Evolutionary conservation across 2,329 filamentous ascomycete species (phyloP).

Genomic region (Acrocalymma vagum): DNA sequence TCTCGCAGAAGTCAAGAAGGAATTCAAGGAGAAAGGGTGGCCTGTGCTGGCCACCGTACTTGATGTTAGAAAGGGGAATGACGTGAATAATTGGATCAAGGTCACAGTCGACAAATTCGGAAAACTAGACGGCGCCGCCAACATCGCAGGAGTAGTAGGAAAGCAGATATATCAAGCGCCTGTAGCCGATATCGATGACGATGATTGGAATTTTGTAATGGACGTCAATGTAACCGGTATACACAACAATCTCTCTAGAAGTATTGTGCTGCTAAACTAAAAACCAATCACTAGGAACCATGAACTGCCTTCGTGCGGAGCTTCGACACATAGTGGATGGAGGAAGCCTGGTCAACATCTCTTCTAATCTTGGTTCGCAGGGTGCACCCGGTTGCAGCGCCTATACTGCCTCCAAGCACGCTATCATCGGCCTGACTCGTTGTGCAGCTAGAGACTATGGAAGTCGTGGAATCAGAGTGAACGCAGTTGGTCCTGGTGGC

Average conservation of each 20-base stretch:
- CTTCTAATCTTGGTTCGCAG: conserved; percentile 55
- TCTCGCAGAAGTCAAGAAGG: conserved; percentile 43
- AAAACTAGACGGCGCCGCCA: conserved; percentile 49
- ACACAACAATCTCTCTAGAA: conserved; percentile 31
- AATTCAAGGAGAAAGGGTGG: conserved; percentile 12
- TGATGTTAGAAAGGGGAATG: conserved; percentile 52
- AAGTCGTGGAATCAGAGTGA: conserved; percentile 35
- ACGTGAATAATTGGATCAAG: conserved; percentile 52
- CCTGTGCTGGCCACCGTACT: conserved; percentile 29
- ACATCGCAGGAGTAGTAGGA: conserved; percentile 46
- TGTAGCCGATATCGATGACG: conserved; percentile 18
- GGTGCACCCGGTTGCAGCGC: conserved; percentile 48
- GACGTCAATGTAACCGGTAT: conserved; percentile 52
- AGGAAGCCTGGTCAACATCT: conserved; percentile 12
- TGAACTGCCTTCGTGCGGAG: conserved; percentile 34
- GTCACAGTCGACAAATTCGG: conserved; percentile 44
- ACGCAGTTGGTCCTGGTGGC: conserved; percentile 30
- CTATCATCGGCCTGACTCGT: conserved; percentile 47
- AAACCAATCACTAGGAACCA: conserved; percentile 16
- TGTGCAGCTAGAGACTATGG: conserved; percentile 46
- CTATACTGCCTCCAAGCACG: conserved; percentile 48
- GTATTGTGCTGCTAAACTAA: conserved; percentile 27
- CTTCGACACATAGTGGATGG: conserved; percentile 34
- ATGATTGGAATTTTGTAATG: conserved; percentile 24
- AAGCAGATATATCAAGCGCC: conserved; percentile 14